These are phyloP conservation scores for Leccinum subgranulosum DNA, from an alignment of 768 basidiomycete genomes.

Conservation along the genomic window DNA sequence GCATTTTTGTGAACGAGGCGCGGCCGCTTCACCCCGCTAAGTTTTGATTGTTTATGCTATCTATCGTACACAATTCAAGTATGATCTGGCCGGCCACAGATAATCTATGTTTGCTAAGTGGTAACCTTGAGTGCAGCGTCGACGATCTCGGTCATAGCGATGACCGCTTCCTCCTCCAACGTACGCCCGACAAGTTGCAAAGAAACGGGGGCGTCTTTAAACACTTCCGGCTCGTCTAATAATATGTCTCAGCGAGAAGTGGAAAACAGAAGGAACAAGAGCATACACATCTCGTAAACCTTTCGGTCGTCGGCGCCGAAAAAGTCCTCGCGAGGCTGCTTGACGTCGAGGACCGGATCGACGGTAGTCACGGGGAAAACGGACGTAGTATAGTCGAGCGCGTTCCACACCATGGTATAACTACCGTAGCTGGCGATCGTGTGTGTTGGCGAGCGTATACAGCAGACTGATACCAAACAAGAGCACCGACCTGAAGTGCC, in stretches of 20 bases:
- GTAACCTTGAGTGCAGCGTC: slow-evolving; percentile 45
- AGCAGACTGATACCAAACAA: not conserved
- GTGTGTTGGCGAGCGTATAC: not conserved
- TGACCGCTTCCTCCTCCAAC: slow-evolving; percentile 72
- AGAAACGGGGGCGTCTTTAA: slow-evolving; percentile 55
- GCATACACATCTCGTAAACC: slow-evolving; percentile 54
- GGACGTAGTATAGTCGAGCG: slow-evolving; percentile 61
- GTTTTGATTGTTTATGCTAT: slow-evolving; percentile 14
- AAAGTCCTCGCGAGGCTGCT: slow-evolving; percentile 44
- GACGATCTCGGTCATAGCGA: slow-evolving; percentile 66
- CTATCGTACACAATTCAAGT: not conserved
- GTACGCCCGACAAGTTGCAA: slow-evolving; percentile 69
- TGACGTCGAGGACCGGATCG: slow-evolving; percentile 50
- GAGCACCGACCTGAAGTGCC: slow-evolving; percentile 44
- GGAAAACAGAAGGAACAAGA: not conserved
- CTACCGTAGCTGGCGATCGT: slow-evolving; percentile 35
- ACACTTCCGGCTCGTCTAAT: slow-evolving; percentile 57
- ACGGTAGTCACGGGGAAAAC: slow-evolving; percentile 65
- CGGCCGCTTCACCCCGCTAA: slow-evolving; percentile 9
- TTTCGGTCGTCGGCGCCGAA: slow-evolving; percentile 44
- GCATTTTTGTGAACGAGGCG: too few species aligned
- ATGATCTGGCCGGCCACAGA: not conserved
- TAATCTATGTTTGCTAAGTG: not conserved
- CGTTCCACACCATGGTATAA: slow-evolving; percentile 67
- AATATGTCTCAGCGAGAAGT: not conserved